Conservation (phyloP, 768 basidiomycete species). For the Hydnomerulius pinastri region DNA sequence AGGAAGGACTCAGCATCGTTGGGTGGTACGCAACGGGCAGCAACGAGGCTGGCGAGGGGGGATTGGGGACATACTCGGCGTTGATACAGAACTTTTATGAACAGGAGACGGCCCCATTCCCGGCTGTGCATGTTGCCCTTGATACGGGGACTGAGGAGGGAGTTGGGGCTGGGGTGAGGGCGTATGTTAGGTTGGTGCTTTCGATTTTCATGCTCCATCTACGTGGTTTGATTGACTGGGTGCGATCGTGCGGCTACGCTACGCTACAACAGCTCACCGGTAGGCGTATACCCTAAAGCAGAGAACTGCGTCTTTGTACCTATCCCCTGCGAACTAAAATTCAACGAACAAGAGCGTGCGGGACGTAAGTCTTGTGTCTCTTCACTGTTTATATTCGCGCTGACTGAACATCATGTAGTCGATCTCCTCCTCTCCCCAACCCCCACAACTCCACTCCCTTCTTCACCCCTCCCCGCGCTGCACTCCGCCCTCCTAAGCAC, state of each 20-base stretch:
- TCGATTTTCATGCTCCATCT: too few species aligned
- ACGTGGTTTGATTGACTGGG: conserved; percentile 11
- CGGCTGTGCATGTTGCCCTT: conserved; percentile 87
- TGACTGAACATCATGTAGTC: conserved; percentile 48
- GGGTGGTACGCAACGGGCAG: conserved; percentile 91
- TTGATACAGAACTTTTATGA: conserved; percentile 98
- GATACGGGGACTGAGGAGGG: conserved; percentile 78
- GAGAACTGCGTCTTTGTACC: conserved; percentile 96
- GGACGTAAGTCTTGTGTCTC: conserved; percentile 60
- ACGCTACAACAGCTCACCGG: conserved; percentile 82
- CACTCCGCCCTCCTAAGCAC: conserved; percentile 62
- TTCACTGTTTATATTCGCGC: not conserved
- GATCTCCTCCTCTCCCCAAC: conserved; percentile 66
- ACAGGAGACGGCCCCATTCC: conserved; percentile 85
- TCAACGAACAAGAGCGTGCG: conserved; percentile 81
- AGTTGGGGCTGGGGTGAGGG: conserved; percentile 73
- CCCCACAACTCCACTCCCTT: conserved; percentile 37
- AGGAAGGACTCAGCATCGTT: conserved; percentile 84
- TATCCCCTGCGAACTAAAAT: conserved; percentile 83
- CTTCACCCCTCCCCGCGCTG: conserved; percentile 60
- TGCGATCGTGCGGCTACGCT: too few species aligned
- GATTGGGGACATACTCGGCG: conserved; percentile 90
- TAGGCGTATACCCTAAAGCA: conserved; percentile 85
- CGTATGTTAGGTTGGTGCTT: conserved; percentile 83
- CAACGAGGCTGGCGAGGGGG: conserved; percentile 37